These are phyloP conservation scores for Camelina neglecta DNA, from an alignment of 345 rosid species.

Conservation along the genomic window DNA sequence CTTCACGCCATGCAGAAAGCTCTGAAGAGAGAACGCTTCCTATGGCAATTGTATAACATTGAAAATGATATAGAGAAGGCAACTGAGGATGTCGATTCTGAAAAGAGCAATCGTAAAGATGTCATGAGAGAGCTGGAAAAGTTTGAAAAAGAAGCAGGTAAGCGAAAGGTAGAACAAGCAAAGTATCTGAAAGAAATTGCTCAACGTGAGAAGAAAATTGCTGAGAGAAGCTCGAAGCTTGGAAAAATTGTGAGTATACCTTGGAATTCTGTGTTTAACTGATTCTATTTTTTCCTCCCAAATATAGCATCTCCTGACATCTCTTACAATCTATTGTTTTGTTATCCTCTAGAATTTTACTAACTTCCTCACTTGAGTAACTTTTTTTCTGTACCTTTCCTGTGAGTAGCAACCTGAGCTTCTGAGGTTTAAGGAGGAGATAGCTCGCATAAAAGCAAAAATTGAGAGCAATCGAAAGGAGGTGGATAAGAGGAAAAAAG, in stretches of 20 bases:
- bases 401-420: constrained; percentile 85
- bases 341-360: constrained; percentile 2
- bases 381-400: constrained; percentile 21
- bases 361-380: constrained; percentile 28
- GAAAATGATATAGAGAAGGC: constrained; percentile 71
- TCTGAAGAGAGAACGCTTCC: constrained; percentile 78
- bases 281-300: constrained; percentile 6
- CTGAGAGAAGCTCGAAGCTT: constrained; percentile 70
- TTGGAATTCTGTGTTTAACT: constrained; percentile 16
- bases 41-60: constrained; percentile 85
- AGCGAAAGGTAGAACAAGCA: constrained; percentile 76
- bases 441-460: constrained; percentile 79
- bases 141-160: constrained; percentile 64
- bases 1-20: constrained; percentile 63
- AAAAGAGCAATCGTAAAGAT: constrained; percentile 62
- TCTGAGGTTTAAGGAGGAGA: constrained; percentile 85
- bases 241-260: constrained; percentile 71
- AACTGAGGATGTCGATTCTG: constrained; percentile 69
- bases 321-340: background rate
- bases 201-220: constrained; percentile 75
- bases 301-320: constrained; percentile 7
- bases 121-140: constrained; percentile 66
- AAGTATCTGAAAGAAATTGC: constrained; percentile 84
- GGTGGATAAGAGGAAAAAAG: constrained; percentile 72
- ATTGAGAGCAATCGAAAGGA: constrained; percentile 83